These are phyloP conservation scores for Trichoderma koningiopsis DNA, from an alignment of 2,329 filamentous ascomycete genomes.

Conservation along the genomic window DNA sequence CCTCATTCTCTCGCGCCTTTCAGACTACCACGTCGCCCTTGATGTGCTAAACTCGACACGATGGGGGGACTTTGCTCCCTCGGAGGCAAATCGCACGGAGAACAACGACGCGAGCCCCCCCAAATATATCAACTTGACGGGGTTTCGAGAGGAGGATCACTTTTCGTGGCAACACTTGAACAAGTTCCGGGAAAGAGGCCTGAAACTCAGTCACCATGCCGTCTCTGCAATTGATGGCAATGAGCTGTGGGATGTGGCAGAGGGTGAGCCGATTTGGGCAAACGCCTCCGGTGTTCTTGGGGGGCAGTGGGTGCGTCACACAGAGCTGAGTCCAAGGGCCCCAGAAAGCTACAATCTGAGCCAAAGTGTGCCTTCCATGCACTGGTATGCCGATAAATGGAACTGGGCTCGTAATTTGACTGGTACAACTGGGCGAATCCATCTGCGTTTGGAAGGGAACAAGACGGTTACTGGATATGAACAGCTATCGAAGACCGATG, in stretches of 20 bases:
- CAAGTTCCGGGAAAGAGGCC: conserved; percentile 65
- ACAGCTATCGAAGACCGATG: conserved; percentile 39
- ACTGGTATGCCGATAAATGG: conserved; percentile 61
- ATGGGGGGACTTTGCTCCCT: conserved; percentile 63
- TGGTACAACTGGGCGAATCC: conserved; percentile 67
- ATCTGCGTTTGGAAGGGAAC: conserved; percentile 65
- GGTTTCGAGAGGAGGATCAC: conserved; percentile 71
- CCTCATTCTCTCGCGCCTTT: conserved; percentile 48
- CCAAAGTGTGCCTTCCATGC: conserved; percentile 63
- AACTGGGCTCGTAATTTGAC: conserved; percentile 83
- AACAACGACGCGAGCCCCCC: conserved; percentile 28
- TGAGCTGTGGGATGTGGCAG: conserved; percentile 43
- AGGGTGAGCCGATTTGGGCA: conserved; percentile 62
- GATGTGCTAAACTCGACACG: conserved; percentile 56
- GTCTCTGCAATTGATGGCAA: conserved; percentile 47
- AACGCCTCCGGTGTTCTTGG: conserved; percentile 77
- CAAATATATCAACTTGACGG: conserved; percentile 70
- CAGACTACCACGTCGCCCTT: conserved; percentile 55
- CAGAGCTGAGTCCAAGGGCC: conserved; percentile 49
- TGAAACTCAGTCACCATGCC: conserved; percentile 60
- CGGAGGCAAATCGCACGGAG: conserved; percentile 28
- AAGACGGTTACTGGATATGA: conserved; percentile 50
- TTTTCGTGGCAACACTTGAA: conserved; percentile 77
- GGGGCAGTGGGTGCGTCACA: conserved; percentile 71
- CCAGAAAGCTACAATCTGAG: conserved; percentile 64